Evolutionary conservation across 2,329 filamentous ascomycete genomes (phyloP).

Genomic region (Whalleya microplaca): DNA sequence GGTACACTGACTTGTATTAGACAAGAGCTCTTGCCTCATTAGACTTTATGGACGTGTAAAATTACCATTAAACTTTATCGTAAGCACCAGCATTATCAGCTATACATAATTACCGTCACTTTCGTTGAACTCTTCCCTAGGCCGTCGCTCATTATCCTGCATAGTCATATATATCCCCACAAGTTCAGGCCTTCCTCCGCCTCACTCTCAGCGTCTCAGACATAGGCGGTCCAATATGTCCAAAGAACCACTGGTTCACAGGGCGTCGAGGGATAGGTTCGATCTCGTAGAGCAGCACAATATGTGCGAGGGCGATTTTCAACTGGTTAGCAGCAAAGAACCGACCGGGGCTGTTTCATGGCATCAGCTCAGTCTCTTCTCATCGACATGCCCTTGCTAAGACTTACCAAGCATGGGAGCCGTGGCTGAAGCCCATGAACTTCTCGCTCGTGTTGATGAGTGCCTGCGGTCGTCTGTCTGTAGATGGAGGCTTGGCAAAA

Average conservation of each 20-base stretch:
- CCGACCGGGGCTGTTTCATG: conserved; percentile 36
- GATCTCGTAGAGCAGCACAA: conserved; percentile 42
- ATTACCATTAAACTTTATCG: no score
- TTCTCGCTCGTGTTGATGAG: conserved; percentile 38
- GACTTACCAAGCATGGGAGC: conserved; percentile 41
- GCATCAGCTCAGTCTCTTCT: not conserved
- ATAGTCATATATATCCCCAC: no score
- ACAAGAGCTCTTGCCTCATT: no score
- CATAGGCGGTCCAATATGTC: conserved; percentile 35
- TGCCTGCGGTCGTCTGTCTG: conserved; percentile 20
- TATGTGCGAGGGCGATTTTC: conserved; percentile 41
- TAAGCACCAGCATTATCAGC: no score
- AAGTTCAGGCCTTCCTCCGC: conserved; percentile 5
- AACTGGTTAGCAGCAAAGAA: conserved; percentile 46
- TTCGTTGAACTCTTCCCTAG: no score
- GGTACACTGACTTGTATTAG: no score
- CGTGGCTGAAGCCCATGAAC: conserved; percentile 43
- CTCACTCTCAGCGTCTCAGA: conserved; percentile 29
- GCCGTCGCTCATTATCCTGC: no score
- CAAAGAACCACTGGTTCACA: conserved; percentile 34
- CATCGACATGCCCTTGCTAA: not conserved
- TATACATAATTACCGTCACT: no score
- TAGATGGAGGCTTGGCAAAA: conserved; percentile 34
- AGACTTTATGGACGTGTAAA: no score
- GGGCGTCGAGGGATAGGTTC: conserved; percentile 33